Conservation (phyloP, 2,329 filamentous ascomycete genomes). For the Calycina herbarum region DNA sequence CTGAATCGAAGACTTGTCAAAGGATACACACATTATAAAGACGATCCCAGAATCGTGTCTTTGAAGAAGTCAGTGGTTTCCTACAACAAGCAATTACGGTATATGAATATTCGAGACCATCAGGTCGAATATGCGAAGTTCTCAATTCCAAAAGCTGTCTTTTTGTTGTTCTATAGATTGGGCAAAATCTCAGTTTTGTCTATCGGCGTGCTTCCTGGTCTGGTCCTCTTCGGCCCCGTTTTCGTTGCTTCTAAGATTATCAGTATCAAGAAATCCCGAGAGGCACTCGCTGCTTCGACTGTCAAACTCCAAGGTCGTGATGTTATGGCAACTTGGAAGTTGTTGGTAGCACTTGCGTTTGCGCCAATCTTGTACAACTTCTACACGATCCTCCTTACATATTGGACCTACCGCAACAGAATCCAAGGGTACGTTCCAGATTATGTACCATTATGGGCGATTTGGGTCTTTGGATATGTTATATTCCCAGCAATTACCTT, state of each 20-base stretch:
- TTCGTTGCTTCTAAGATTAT: conserved; percentile 83
- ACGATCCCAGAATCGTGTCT: conserved; percentile 71
- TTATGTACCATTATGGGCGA: conserved; percentile 76
- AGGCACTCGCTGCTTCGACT: conserved; percentile 79
- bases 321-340: conserved; percentile 92
- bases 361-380: conserved; percentile 78
- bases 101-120: conserved; percentile 86
- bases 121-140: conserved; percentile 91
- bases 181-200: conserved; percentile 74
- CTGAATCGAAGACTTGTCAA: conserved; percentile 87
- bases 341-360: conserved; percentile 78
- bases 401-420: conserved; percentile 78
- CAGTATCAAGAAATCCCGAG: conserved; percentile 75
- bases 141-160: conserved; percentile 50
- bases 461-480: conserved; percentile 73
- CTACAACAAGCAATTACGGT: conserved; percentile 77
- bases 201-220: conserved; percentile 76
- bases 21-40: conserved; percentile 74
- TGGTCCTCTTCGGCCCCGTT: conserved; percentile 82
- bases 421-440: conserved; percentile 79
- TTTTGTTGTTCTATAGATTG: conserved; percentile 74
- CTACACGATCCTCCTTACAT: conserved; percentile 74
- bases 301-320: conserved; percentile 87
- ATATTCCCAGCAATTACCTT: conserved; percentile 89
- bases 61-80: conserved; percentile 60